A percentile compares a stretch with the other conserved stretches of the same genome.
These are phyloP conservation scores for Geotrichum histeridarum DNA, from an alignment of 1,139 yeast species.

Conservation along the genomic window DNA sequence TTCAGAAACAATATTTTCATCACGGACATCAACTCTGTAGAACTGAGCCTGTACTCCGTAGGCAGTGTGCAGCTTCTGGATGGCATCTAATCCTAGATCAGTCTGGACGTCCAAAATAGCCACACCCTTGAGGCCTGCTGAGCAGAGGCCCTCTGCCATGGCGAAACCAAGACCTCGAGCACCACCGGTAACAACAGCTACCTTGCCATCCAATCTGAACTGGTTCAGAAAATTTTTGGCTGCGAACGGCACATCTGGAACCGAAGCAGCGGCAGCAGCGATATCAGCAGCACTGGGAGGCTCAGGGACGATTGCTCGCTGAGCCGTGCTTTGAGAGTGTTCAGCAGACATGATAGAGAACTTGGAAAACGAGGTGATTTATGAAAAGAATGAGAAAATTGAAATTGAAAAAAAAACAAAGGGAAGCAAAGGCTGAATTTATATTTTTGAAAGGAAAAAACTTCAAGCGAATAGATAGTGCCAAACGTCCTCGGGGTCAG, in stretches of 20 bases:
- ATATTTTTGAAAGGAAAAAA: neutral
- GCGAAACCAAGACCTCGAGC: slow-evolving; percentile 65
- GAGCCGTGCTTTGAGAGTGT: slow-evolving; percentile 26
- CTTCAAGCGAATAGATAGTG: too few relatives aligned
- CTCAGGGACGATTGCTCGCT: slow-evolving; percentile 39
- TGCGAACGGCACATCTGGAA: slow-evolving; percentile 35
- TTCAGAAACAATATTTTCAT: slow-evolving; percentile 49
- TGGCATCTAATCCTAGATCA: slow-evolving; percentile 48
- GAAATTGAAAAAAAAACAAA: neutral
- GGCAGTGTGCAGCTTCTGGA: slow-evolving; percentile 47
- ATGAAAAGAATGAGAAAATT: neutral
- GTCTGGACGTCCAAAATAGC: slow-evolving; percentile 43
- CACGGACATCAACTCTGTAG: slow-evolving; percentile 61
- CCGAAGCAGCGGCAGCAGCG: slow-evolving; percentile 36
- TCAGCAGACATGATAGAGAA: slow-evolving; percentile 6
- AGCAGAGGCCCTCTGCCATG: slow-evolving; percentile 60
- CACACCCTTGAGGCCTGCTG: slow-evolving; percentile 67
- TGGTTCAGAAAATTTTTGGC: slow-evolving; percentile 39
- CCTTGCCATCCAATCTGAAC: slow-evolving; percentile 63
- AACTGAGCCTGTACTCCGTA: slow-evolving; percentile 61
- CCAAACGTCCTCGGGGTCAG: too few relatives aligned
- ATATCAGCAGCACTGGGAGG: slow-evolving; percentile 40
- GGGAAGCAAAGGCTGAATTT: neutral
- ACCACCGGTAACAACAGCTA: slow-evolving; percentile 65
- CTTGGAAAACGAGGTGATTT: neutral